Percentiles rank a stretch among this genome's conserved stretches.
Evolutionary conservation across 345 rosid genomes (phyloP).

Genomic region (Dovyalis caffra): DNA sequence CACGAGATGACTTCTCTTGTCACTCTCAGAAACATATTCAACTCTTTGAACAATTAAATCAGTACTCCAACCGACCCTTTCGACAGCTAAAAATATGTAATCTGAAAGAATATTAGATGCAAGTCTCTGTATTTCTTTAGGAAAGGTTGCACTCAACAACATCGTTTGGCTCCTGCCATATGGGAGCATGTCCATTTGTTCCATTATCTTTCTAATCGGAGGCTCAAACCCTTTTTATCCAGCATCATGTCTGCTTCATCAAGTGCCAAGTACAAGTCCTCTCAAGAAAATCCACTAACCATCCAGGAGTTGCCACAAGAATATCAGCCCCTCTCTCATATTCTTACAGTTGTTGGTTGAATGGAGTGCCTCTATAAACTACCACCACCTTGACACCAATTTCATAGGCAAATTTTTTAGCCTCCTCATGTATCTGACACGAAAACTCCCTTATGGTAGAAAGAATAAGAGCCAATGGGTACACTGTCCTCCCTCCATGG

Average conservation of each 20-base stretch:
- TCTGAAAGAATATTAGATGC: conserved; percentile 86
- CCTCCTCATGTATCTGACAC: conserved; percentile 91
- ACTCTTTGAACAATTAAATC: conserved; percentile 97
- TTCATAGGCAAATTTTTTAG: conserved; percentile 90
- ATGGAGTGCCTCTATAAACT: conserved; percentile 98
- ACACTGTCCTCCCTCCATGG: conserved; percentile 84
- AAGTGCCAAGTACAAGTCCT: conserved; percentile 90
- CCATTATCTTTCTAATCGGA: conserved; percentile 95
- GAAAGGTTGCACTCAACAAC: conserved; percentile 98
- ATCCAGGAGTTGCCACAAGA: conserved; percentile 98
- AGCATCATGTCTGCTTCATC: conserved; percentile 99
- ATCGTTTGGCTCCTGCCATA: conserved; percentile 87
- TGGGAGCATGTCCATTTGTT: conserved; percentile 97
- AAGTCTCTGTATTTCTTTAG: conserved; percentile 97
- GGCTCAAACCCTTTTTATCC: conserved; percentile 99
- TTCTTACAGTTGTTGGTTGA: conserved; percentile 88
- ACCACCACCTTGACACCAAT: conserved; percentile 97
- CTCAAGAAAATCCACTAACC: conserved; percentile 92
- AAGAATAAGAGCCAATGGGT: conserved; percentile 91
- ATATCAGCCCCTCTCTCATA: conserved; percentile 96
- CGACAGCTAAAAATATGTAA: conserved; percentile 94
- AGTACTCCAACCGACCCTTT: conserved; percentile 97
- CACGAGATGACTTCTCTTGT: conserved; percentile 99
- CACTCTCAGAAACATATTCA: conserved; percentile 86
- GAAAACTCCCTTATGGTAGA: conserved; percentile 98